Base-by-base conservation (phyloP, 2,329 filamentous ascomycete genomes). In the Calonectria pauciramosa region DNA sequence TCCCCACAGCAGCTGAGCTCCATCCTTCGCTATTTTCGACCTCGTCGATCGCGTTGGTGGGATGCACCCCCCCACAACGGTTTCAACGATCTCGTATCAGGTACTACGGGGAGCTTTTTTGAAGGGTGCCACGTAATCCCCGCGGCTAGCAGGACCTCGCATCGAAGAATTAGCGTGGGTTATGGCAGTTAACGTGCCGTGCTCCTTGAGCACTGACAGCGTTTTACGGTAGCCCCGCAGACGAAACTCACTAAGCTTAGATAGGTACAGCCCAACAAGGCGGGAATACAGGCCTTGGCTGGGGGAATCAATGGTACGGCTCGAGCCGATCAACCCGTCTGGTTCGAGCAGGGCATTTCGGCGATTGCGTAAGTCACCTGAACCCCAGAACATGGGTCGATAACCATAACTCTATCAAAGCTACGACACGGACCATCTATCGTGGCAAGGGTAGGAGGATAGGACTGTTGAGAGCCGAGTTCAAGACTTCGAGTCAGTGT, bases 231-330 rank as follows among this genome's bases (percentile, higher is more conserved):
- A 41, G 34, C 34, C 34, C 56, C 26, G 26, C 34, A 38, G 16
- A 26, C 38, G 56, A 63, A 63, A 63, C 56, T 20, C 56, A 63
- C 56, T 63, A 63, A 41, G 14, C 34, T 63, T 41, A 63, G 38
- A 41, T 41, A 2, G 34, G 34, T 3, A 41, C 36, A 23, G 56
- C 23, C 56, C 38, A 11, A 5, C 34, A 63, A 26, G 34, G 16
- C 14, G 34, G 34, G 34, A 63, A 63, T 13, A 63, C 56, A 41
- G 23, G n/a, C 38, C 34, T 28, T 28, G 23, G n/a, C 36, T 13
- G 9, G 44, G 44, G 14, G 44, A 8, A 47, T 23, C 20, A 23
- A 47, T 20, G n/a, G n/a, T 47, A 23, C n/a, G 20, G 44, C n/a
- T 47, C 20, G 11, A 47, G 44, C 44, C 44, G 36, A 26, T 38